Evolutionary conservation across 768 basidiomycete species (phyloP), one percentile per base, ranked within the genome.

Genomic region (Tephrocybe sp.): DNA sequence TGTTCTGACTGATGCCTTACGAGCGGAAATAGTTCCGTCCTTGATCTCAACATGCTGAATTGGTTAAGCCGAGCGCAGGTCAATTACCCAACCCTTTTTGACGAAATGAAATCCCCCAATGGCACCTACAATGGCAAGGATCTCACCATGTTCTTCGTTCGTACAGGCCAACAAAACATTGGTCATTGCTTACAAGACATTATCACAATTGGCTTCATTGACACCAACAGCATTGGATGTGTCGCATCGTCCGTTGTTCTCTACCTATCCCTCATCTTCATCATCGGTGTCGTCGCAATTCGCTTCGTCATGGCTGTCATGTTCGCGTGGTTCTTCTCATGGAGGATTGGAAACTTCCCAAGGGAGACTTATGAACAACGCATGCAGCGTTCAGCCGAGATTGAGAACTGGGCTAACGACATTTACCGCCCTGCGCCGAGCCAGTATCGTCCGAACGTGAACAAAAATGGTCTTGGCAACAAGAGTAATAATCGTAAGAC

Each of bases 311-410:
- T 98, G 93, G 97, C 97, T 39, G 90, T 97, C 63, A 77, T 96
- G 65, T 99, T 98, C 69, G 80, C 89, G 21, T 99, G 97, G 97
- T 98, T 98, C 80, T 88, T 91, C 67, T 92, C 89, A n/a, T 93
- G 90, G 86, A 84, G 84, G 61, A 77, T 99, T 34, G 97, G 97
- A 40, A 88, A 90, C 56, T 98, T 96, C 78, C 87, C 89, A 54
- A 79, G 82, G 31, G 97, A 99, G 71, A 92, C 92, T 13, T 92
- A 94, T 64, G 86, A 91, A 64, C 83, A 98, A 64, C 82, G 95
- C 12, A 92, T 92, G 85, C 83, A 84, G 53, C 86, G 96, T 19
- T 84, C 88, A 2, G 80, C 82, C 19, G 91, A 93, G 66, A 97
- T 99, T 59, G 97, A 99, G 68, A 84, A 87, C 59, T 99, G 97